Conservation (phyloP, 306 rosid genomes). For the Cyamopsis tetragonoloba region DNA sequence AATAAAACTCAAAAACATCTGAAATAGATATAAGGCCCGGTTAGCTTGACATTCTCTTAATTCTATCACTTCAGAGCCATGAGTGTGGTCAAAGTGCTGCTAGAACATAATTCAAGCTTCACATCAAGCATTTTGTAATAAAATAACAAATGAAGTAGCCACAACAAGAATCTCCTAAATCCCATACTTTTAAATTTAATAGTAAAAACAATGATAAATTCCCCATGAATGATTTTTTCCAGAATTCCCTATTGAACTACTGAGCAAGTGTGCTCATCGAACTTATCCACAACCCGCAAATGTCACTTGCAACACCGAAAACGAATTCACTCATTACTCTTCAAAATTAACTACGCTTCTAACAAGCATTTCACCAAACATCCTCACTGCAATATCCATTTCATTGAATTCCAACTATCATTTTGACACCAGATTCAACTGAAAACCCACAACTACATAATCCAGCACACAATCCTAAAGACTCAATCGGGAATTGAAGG, state of each 20-base stretch:
- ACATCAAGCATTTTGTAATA: not conserved
- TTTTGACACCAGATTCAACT: constrained; percentile 23
- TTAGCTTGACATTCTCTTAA: not conserved
- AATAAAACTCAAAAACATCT: not conserved
- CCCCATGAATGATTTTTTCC: constrained; percentile 14
- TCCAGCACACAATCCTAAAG: constrained; percentile 22
- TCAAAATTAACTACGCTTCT: constrained; percentile 26
- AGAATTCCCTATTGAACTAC: constrained; percentile 30
- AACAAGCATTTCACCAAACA: constrained; percentile 48
- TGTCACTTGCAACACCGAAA: constrained; percentile 22
- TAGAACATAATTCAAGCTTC: not conserved
- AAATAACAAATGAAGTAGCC: constrained; percentile 28
- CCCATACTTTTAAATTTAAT: constrained; percentile 19
- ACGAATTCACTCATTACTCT: constrained; percentile 21
- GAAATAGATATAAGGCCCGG: not conserved
- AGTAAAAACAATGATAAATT: constrained; percentile 25
- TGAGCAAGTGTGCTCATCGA: constrained; percentile 33
- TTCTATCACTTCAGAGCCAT: not conserved
- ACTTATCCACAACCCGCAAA: constrained; percentile 24
- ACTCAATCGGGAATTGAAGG: constrained; percentile 28
- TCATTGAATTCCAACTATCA: constrained; percentile 24
- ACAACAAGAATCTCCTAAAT: constrained; percentile 25
- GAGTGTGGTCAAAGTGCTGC: not conserved
- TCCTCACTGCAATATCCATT: constrained; percentile 28
- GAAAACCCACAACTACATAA: constrained; percentile 28